Conservation (phyloP, 2,329 filamentous ascomycete genomes). For the Fusarium euwallaceae region DNA sequence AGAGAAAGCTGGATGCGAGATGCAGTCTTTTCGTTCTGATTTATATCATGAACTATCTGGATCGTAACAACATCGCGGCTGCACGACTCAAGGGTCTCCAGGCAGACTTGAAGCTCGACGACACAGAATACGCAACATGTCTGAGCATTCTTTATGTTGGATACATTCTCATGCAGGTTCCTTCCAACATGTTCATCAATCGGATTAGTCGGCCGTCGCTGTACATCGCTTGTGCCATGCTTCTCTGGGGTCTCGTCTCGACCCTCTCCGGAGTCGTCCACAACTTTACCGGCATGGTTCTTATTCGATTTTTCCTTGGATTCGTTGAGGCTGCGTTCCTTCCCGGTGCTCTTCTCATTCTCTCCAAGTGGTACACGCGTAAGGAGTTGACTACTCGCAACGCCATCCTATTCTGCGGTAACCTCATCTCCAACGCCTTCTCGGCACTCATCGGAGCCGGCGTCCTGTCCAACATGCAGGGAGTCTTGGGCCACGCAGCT, state of each 20-base stretch:
- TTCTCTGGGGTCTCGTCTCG: constrained; percentile 72
- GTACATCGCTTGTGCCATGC: constrained; percentile 66
- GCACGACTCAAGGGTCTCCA: constrained; percentile 75
- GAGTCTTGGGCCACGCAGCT: constrained; percentile 64
- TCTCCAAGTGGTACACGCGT: constrained; percentile 77
- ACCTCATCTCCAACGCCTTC: constrained; percentile 71
- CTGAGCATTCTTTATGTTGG: constrained; percentile 75
- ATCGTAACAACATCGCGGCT: constrained; percentile 77
- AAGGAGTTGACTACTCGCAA: constrained; percentile 67
- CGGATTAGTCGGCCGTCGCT: constrained; percentile 64
- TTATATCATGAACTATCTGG: constrained; percentile 81
- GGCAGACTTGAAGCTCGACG: constrained; percentile 67
- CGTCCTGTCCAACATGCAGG: constrained; percentile 71
- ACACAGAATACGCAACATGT: constrained; percentile 73
- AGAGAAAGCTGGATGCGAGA: constrained; percentile 78
- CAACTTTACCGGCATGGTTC: constrained; percentile 67
- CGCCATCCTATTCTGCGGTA: constrained; percentile 70
- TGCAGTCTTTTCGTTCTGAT: constrained; percentile 79
- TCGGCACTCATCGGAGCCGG: constrained; percentile 70
- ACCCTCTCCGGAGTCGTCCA: constrained; percentile 66
- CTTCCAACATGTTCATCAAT: constrained; percentile 71
- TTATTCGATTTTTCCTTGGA: constrained; percentile 70
- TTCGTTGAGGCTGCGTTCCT: constrained; percentile 75
- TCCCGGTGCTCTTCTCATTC: constrained; percentile 72
- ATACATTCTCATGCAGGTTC: constrained; percentile 74